Percentiles rank a stretch among this genome's conserved stretches.
Conservation (phyloP, 192 early-diverging fungal genomes). For the Coemansia sp. region DNA sequence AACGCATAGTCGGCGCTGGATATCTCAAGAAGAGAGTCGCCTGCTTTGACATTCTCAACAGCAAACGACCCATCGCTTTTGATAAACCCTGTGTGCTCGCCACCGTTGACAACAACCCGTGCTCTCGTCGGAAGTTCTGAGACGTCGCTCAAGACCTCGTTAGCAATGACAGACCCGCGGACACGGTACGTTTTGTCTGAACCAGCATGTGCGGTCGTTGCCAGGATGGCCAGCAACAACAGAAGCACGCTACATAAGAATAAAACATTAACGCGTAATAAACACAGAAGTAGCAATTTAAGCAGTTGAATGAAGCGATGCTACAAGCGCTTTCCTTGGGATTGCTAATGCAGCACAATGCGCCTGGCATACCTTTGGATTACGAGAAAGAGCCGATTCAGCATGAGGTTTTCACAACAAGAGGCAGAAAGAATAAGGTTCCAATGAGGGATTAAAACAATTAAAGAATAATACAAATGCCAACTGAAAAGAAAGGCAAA, state of each 20-base stretch:
- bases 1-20: conserved; percentile 46
- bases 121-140: conserved; percentile 24
- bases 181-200: conserved; percentile 48
- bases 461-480: neutral
- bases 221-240: conserved; percentile 11
- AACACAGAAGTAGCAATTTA: neutral
- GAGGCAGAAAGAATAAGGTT: neutral
- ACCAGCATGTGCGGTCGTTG: conserved; percentile 11
- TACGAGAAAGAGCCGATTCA: conserved; percentile 20
- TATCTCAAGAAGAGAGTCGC: conserved; percentile 53
- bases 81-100: conserved; percentile 43
- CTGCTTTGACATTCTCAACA: conserved; percentile 41
- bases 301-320: no score
- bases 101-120: conserved; percentile 44
- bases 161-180: conserved; percentile 38
- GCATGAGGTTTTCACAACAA: conserved; percentile 14
- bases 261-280: neutral
- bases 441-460: neutral
- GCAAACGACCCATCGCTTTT: conserved; percentile 46
- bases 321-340: neutral
- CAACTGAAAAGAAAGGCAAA: neutral
- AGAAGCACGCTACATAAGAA: conserved; percentile 14
- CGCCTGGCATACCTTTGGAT: conserved; percentile 38
- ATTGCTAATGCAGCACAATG: neutral
- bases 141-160: conserved; percentile 35